These are phyloP conservation scores for Wickerhamomyces xylosicus DNA, from an alignment of 805 yeast genomes.

Conservation along the genomic window DNA sequence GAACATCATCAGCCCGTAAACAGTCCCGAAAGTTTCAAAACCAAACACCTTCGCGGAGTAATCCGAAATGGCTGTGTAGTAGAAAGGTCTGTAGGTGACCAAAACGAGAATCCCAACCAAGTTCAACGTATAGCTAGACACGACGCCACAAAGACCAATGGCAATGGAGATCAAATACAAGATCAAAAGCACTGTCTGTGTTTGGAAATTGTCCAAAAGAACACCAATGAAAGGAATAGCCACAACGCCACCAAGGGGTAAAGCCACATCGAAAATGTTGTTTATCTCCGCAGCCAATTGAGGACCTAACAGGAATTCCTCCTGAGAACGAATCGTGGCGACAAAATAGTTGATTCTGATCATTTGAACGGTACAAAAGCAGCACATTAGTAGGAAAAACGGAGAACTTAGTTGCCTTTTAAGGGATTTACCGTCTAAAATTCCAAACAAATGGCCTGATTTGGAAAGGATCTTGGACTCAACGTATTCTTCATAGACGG, in stretches of 20 bases:
- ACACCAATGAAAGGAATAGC: slow-evolving; percentile 85
- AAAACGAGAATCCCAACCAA: slow-evolving; percentile 58
- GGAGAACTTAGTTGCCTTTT: slow-evolving; percentile 37
- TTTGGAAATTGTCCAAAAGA: slow-evolving; percentile 62
- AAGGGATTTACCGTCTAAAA: slow-evolving; percentile 55
- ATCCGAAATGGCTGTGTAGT: slow-evolving; percentile 88
- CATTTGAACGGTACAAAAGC: slow-evolving; percentile 83
- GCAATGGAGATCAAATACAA: slow-evolving; percentile 43
- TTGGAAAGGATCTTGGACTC: slow-evolving; percentile 41
- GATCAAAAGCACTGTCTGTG: slow-evolving; percentile 42
- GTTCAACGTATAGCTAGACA: slow-evolving; percentile 39
- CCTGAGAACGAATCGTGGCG: slow-evolving; percentile 81
- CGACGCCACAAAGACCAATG: slow-evolving; percentile 65
- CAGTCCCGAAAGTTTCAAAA: slow-evolving; percentile 81
- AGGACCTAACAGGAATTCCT: slow-evolving; percentile 52
- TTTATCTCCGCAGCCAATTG: slow-evolving; percentile 47
- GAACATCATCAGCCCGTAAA: slow-evolving; percentile 80
- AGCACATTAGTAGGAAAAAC: slow-evolving; percentile 73
- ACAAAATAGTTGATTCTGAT: slow-evolving; percentile 86
- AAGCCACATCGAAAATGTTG: slow-evolving; percentile 71
- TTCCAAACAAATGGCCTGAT: slow-evolving; percentile 60
- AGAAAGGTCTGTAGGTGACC: slow-evolving; percentile 83
- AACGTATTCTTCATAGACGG: slow-evolving; percentile 57
- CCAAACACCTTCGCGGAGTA: slow-evolving; percentile 91
- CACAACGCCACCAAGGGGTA: slow-evolving; percentile 81